Percentiles rank a stretch among this genome's conserved stretches.
Evolutionary conservation across 2,329 filamentous ascomycete genomes (phyloP).

Genomic region (Magnaporthiopsis rhizophila): DNA sequence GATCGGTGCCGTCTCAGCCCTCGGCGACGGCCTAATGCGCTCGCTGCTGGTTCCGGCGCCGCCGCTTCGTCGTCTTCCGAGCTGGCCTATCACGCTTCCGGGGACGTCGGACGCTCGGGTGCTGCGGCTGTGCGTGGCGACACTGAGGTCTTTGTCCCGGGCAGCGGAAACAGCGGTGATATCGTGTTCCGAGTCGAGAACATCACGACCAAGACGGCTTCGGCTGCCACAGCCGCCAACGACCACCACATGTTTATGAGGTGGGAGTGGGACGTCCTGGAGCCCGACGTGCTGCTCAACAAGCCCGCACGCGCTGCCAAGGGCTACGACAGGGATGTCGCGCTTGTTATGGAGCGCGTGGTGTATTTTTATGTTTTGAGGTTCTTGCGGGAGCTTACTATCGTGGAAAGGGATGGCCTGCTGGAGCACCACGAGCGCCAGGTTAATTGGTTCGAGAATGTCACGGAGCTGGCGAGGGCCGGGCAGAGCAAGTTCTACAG

Average conservation of each 20-base stretch:
- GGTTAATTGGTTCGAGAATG: neutral
- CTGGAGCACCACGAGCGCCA: neutral
- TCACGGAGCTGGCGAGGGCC: neutral
- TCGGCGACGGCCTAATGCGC: constrained; percentile 24
- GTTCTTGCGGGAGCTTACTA: neutral
- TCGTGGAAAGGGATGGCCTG: neutral
- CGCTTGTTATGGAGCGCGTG: neutral
- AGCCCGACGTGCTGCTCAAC: neutral
- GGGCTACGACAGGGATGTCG: neutral
- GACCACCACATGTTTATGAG: neutral
- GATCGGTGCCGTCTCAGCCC: constrained; percentile 23
- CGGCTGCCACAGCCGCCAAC: neutral
- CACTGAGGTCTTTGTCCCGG: constrained; percentile 17
- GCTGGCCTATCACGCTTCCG: neutral
- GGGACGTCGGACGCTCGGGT: too few relatives aligned
- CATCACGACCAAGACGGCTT: constrained; percentile 23
- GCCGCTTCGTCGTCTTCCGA: neutral
- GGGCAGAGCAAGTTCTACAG: too few relatives aligned
- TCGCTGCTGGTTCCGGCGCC: constrained; percentile 21
- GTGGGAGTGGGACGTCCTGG: neutral
- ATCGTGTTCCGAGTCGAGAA: constrained; percentile 16
- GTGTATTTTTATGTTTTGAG: neutral
- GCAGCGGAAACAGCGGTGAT: constrained; percentile 16
- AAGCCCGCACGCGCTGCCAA: neutral
- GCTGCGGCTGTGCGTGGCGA: neutral